Percentiles rank a stretch among this genome's conserved stretches.
Evolutionary conservation across 768 basidiomycete genomes (phyloP).

Genomic region (Leccinum barrowsii): DNA sequence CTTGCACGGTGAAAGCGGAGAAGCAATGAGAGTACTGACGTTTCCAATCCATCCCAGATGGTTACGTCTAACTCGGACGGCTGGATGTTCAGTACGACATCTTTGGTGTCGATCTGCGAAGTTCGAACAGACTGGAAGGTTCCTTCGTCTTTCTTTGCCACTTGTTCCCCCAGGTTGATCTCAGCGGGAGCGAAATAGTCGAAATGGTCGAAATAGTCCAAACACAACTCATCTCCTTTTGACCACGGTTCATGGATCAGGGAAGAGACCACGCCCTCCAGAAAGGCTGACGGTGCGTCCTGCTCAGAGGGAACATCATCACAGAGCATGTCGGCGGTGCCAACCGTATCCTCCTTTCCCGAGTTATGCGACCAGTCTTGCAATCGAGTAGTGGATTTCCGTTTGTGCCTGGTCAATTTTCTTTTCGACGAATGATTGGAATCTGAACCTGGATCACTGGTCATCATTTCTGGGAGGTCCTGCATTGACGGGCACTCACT

Average conservation of each 20-base stretch:
- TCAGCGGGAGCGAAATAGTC: no score
- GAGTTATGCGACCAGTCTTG: no score
- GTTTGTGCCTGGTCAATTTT: no score
- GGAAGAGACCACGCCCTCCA: no score
- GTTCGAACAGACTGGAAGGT: neutral
- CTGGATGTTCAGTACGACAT: conserved; percentile 15
- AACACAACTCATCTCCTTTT: no score
- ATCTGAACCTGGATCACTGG: neutral
- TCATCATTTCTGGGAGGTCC: neutral
- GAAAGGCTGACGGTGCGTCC: no score
- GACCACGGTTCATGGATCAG: no score
- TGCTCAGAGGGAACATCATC: no score
- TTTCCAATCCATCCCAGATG: conserved; percentile 23
- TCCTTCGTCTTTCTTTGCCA: neutral
- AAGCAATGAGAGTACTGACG: conserved; percentile 12
- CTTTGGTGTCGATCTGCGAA: neutral
- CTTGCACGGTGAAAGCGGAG: neutral
- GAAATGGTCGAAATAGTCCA: no score
- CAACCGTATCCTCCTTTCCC: no score
- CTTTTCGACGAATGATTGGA: neutral
- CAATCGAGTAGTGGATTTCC: no score
- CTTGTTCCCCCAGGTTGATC: neutral
- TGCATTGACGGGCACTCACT: neutral
- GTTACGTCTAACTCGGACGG: conserved; percentile 17
- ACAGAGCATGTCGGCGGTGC: no score